These are phyloP conservation scores for Phytopythium chamaehyphon DNA, from an alignment of 352 stramenopile species.

Conservation along the genomic window DNA sequence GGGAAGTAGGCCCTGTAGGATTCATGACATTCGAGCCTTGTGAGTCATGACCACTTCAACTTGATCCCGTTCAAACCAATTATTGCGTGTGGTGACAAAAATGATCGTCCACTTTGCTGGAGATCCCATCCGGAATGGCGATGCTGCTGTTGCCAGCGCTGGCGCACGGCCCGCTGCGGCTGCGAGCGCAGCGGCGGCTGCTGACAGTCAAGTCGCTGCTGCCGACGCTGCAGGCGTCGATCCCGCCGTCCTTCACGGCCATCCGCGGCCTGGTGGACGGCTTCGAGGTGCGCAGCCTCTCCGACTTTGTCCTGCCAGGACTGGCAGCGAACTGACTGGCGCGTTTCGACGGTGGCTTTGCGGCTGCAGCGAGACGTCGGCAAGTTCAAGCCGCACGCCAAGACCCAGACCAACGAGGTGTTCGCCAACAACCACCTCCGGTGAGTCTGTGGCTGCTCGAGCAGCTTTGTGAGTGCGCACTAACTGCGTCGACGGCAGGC, in stretches of 20 bases:
- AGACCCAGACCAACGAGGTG: constrained; percentile 47
- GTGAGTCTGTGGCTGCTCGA: constrained; percentile 11
- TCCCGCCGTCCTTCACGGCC: constrained; percentile 30
- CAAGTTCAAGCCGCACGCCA: constrained; percentile 36
- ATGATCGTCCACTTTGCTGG: too few species aligned
- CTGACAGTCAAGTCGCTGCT: constrained; percentile 44
- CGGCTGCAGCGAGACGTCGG: constrained; percentile 28
- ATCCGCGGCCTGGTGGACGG: constrained; percentile 41
- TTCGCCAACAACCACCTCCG: constrained; percentile 74
- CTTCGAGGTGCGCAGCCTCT: constrained; percentile 31
- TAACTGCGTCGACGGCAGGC: constrained; percentile 10
- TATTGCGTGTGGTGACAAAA: too few species aligned
- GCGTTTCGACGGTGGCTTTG: background rate
- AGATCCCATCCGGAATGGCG: too few species aligned
- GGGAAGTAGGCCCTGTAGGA: background rate
- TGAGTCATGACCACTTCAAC: background rate
- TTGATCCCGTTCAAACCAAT: too few species aligned
- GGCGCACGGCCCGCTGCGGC: background rate
- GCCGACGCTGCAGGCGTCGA: constrained; percentile 41
- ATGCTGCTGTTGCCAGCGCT: too few species aligned
- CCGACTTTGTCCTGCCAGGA: background rate
- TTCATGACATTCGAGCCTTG: too few species aligned
- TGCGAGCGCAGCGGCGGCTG: constrained; percentile 2
- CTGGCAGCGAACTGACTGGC: background rate
- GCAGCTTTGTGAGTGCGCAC: background rate